Evolutionary conservation across 768 basidiomycete species (phyloP).

Genomic region (Naematelia encephala): DNA sequence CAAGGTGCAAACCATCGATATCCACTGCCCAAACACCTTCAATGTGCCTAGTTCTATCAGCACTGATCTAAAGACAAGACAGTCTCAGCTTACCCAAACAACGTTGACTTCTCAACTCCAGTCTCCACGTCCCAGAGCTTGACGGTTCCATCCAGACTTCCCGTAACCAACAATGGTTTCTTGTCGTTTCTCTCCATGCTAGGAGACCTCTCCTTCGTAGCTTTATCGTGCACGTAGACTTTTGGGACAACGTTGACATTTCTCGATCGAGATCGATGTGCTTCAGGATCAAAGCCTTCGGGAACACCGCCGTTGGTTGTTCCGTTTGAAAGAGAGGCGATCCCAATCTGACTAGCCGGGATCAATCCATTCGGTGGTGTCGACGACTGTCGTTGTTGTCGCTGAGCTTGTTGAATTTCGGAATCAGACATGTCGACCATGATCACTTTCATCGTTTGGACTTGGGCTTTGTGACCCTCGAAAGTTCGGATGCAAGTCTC

Average conservation of each 20-base stretch:
- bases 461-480: conserved; percentile 86
- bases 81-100: conserved; percentile 64
- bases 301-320: conserved; percentile 5
- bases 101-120: conserved; percentile 69
- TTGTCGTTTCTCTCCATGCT: conserved; percentile 15
- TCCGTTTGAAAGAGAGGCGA: neutral
- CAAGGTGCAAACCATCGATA: conserved; percentile 82
- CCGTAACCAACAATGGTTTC: conserved; percentile 68
- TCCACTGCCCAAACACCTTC: conserved; percentile 98
- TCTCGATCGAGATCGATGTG: conserved; percentile 3
- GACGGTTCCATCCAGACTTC: conserved; percentile 90
- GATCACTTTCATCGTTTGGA: conserved; percentile 82
- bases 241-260: conserved; percentile 20
- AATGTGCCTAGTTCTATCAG: conserved; percentile 59
- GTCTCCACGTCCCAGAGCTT: conserved; percentile 93
- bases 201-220: conserved; percentile 10
- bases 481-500: conserved; percentile 79
- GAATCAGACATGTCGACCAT: conserved; percentile 55
- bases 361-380: conserved; percentile 14
- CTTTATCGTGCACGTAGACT: conserved; percentile 27
- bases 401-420: conserved; percentile 17
- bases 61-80: neutral
- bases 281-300: conserved; percentile 31
- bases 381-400: conserved; percentile 7
- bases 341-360: conserved; percentile 15